Evolutionary conservation across 371 early-diverging fungal genomes (phyloP).

Genomic region (Rhizopus stolonifer): DNA sequence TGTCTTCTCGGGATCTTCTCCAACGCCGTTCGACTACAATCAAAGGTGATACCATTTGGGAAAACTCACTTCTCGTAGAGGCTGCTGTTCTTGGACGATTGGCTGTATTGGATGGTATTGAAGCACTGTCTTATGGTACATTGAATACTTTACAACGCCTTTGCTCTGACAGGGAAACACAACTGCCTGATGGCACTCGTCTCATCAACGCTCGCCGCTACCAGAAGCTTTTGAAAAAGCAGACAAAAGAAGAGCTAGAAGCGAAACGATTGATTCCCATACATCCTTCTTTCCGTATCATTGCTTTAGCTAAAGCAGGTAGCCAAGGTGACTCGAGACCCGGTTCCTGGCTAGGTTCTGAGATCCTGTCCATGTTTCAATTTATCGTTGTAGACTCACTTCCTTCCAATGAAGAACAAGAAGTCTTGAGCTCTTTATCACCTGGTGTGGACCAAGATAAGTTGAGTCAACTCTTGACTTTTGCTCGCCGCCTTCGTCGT

Average conservation of each 20-base stretch:
- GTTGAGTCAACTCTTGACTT: constrained; percentile 57
- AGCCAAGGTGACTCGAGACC: constrained; percentile 46
- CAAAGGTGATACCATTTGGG: constrained; percentile 77
- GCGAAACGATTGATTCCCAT: constrained; percentile 57
- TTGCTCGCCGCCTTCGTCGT: constrained; percentile 64
- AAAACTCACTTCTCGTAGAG: constrained; percentile 70
- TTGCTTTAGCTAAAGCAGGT: constrained; percentile 69
- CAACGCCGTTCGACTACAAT: constrained; percentile 75
- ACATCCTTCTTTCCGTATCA: constrained; percentile 78
- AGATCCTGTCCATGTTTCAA: constrained; percentile 73
- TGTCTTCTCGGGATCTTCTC: constrained; percentile 85
- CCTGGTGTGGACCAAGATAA: constrained; percentile 64
- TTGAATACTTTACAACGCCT: constrained; percentile 71
- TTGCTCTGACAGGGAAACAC: constrained; percentile 69
- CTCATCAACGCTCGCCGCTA: constrained; percentile 61
- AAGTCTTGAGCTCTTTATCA: constrained; percentile 57
- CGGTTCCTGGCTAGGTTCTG: constrained; percentile 71
- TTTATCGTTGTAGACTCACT: constrained; percentile 72
- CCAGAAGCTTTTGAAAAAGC: constrained; percentile 51
- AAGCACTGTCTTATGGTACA: constrained; percentile 72
- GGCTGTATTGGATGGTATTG: constrained; percentile 77
- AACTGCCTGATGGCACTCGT: constrained; percentile 73
- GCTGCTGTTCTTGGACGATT: constrained; percentile 75
- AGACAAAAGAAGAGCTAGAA: constrained; percentile 49
- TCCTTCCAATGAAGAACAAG: constrained; percentile 64